Conservation (phyloP, 345 rosid genomes). For the Eutrema heterophyllum region DNA sequence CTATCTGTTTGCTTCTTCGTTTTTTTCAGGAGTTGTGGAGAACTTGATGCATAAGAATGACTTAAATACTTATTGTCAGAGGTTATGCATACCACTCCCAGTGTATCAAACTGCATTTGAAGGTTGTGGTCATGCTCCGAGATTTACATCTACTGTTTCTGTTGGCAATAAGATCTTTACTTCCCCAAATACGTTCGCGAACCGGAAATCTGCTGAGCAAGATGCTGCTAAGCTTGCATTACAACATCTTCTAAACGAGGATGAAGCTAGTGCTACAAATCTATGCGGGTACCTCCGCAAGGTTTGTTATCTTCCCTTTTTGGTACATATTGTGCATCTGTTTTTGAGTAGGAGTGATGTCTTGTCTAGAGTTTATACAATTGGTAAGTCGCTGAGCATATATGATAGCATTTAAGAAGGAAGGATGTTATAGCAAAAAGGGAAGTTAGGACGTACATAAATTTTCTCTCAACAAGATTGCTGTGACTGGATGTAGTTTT, state of each 20-base stretch:
- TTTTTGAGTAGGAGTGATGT: not conserved
- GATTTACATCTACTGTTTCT: not conserved
- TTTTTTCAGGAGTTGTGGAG: not conserved
- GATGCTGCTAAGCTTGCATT: slow-evolving; percentile 20
- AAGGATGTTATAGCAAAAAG: not conserved
- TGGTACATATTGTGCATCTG: not conserved
- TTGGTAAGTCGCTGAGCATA: not conserved
- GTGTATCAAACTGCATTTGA: not conserved
- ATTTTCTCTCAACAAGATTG: too few species aligned
- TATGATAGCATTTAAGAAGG: not conserved
- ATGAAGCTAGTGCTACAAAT: not conserved
- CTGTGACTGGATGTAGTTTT: too few species aligned
- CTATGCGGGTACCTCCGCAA: not conserved
- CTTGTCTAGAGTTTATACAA: not conserved
- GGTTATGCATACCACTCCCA: not conserved
- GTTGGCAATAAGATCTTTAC: not conserved
- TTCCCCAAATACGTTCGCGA: not conserved
- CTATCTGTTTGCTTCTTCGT: not conserved
- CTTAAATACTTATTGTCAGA: not conserved
- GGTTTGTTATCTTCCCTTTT: slow-evolving; percentile 4
- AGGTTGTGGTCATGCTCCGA: not conserved
- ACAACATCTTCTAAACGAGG: not conserved
- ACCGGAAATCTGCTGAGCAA: slow-evolving; percentile 1
- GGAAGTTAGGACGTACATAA: not conserved
- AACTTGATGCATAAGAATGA: not conserved